Percentiles rank a stretch among this genome's conserved stretches.
These are phyloP conservation scores for Ampelomyces quisqualis DNA, from an alignment of 2,329 filamentous ascomycete genomes.

Conservation along the genomic window DNA sequence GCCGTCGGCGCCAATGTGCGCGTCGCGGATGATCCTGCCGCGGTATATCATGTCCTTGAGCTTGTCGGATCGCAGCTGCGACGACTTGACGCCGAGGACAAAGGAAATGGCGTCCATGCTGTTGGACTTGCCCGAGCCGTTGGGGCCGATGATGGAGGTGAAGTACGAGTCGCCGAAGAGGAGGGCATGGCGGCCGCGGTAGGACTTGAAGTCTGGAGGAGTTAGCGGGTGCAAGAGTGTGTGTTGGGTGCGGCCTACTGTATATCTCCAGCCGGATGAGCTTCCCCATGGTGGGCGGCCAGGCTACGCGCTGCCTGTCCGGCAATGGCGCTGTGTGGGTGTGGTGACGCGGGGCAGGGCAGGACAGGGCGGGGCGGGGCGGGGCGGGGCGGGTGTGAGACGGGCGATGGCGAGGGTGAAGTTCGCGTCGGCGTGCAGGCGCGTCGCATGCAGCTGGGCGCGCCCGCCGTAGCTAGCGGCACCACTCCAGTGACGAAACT, in stretches of 20 bases:
- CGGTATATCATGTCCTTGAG: constrained; percentile 95
- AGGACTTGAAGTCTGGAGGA: constrained; percentile 90
- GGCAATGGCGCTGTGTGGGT: constrained; percentile 12
- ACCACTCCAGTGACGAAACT: constrained; percentile 24
- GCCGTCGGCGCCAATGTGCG: constrained; percentile 88
- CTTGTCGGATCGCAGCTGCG: constrained; percentile 91
- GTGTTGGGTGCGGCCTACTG: constrained; percentile 59
- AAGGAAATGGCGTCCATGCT: constrained; percentile 99
- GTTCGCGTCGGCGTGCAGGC: constrained; percentile 12
- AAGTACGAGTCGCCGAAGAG: constrained; percentile 98
- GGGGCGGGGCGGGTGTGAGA: constrained; percentile 4
- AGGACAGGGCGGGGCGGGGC: constrained; percentile 2
- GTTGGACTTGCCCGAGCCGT: constrained; percentile 99
- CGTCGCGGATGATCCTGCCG: constrained; percentile 86
- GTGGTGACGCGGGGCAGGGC: constrained; percentile 6
- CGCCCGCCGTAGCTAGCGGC: constrained; percentile 29
- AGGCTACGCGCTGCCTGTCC: constrained; percentile 14
- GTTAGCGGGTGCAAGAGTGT: constrained; percentile 13
- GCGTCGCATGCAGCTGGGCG: constrained; percentile 12
- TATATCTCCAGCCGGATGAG: constrained; percentile 91
- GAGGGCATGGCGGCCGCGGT: constrained; percentile 92
- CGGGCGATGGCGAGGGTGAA: constrained; percentile 5
- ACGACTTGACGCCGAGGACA: constrained; percentile 96
- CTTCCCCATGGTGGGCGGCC: constrained; percentile 74
- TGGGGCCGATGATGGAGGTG: constrained; percentile 97